phyloP scores from a whole-genome alignment of 805 yeast genomes.

The Kuraishia ogatae region DNA sequence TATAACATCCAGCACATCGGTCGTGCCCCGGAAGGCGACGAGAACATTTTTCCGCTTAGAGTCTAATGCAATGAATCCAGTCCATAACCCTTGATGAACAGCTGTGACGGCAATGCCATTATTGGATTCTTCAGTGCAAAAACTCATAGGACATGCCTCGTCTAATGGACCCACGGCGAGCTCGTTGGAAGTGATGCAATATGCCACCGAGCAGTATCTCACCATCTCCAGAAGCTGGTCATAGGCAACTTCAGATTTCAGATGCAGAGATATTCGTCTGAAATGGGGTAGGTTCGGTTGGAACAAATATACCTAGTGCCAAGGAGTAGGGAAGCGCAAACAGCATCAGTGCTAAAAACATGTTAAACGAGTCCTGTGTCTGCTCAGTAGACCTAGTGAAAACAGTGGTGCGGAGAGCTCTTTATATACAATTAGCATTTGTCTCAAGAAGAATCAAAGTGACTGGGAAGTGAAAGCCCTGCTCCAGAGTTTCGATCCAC shows the following conservation, averaged over 20 bases:
- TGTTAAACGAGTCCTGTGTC: not conserved
- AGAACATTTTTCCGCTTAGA: conserved; percentile 27
- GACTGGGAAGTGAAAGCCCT: no score
- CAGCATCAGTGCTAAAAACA: not conserved
- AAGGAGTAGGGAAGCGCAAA: not conserved
- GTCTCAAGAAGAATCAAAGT: not conserved
- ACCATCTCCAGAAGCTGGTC: not conserved
- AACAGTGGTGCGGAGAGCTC: no score
- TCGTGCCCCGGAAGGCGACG: conserved; percentile 56
- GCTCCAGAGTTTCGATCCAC: not conserved
- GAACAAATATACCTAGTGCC: not conserved
- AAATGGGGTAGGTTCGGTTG: not conserved
- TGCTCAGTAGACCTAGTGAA: no score
- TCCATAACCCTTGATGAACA: not conserved
- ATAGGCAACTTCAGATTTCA: not conserved
- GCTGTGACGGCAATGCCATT: not conserved
- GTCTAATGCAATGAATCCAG: conserved; percentile 1
- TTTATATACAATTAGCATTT: no score
- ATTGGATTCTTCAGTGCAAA: not conserved
- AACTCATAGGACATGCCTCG: conserved; percentile 16
- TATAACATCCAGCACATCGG: conserved; percentile 52
- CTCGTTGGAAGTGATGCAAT: not conserved
- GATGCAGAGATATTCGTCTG: not conserved
- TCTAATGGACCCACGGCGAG: not conserved
- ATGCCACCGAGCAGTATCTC: not conserved